These are phyloP conservation scores for Colletotrichum tropicale DNA, from an alignment of 2,329 filamentous ascomycete genomes.

Conservation along the genomic window DNA sequence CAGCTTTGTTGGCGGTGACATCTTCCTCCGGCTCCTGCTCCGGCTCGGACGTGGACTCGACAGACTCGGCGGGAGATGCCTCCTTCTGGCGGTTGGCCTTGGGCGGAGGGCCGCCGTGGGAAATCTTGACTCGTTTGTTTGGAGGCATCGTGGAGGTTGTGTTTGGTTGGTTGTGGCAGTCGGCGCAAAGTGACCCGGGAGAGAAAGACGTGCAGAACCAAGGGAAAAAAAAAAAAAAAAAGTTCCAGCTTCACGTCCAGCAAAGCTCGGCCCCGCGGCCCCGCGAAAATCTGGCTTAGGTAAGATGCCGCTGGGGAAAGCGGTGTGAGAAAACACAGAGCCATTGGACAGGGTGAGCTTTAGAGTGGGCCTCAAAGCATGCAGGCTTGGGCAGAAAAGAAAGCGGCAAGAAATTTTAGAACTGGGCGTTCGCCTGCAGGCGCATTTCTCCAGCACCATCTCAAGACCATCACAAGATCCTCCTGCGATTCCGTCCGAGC, in stretches of 20 bases:
- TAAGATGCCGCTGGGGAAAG: not conserved
- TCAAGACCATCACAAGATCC: not conserved
- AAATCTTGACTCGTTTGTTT: not conserved
- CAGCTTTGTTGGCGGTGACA: conserved; percentile 32
- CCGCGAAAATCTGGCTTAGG: conserved; percentile 2
- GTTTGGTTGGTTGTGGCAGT: not conserved
- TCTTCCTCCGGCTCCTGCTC: conserved; percentile 4
- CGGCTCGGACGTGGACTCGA: not conserved
- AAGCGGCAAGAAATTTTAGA: not conserved
- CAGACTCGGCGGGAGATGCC: not conserved
- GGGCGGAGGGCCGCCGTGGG: not conserved
- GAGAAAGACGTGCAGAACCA: not conserved
- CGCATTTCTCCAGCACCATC: not conserved
- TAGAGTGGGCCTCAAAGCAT: not conserved
- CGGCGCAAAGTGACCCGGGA: not conserved
- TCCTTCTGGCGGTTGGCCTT: not conserved
- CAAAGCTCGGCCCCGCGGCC: not conserved
- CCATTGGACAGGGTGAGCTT: not conserved
- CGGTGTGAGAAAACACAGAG: not conserved
- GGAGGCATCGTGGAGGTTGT: not conserved
- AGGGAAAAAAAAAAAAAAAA: not conserved
- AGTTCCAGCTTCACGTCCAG: not conserved
- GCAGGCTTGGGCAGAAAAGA: not conserved
- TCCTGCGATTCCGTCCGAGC: not conserved
- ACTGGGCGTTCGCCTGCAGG: not conserved